phyloP scores from a whole-genome alignment of 495 filamentous ascomycete genomes.

The Cercophora newfieldiana region DNA sequence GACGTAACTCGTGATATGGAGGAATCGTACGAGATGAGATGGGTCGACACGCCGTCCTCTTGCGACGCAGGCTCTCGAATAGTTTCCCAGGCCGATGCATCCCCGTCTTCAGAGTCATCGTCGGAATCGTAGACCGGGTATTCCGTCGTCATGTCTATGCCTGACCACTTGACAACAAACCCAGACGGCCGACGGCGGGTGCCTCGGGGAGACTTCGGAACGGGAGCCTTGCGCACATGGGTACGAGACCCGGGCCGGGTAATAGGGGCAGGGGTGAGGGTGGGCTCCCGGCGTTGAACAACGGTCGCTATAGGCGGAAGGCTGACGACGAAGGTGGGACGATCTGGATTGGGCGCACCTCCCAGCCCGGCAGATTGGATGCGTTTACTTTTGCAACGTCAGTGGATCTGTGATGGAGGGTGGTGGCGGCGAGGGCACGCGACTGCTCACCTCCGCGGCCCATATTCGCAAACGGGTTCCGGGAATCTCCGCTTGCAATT shows the following conservation, averaged over 20 bases:
- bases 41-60: not conserved
- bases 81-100: conserved; percentile 15
- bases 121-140: conserved; percentile 13
- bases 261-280: not conserved
- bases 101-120: not conserved
- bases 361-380: not conserved
- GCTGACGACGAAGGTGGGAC: conserved; percentile 9
- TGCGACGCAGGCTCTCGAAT: conserved; percentile 1
- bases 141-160: conserved; percentile 10
- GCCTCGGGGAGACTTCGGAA: conserved; percentile 2
- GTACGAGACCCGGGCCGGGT: not conserved
- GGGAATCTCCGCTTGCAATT: conserved; percentile 22
- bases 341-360: conserved; percentile 7
- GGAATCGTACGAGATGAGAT: not conserved
- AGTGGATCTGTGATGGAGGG: not conserved
- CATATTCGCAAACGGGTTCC: conserved; percentile 19
- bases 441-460: conserved; percentile 15
- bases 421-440: not conserved
- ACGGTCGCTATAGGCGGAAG: conserved; percentile 7
- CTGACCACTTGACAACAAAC: conserved; percentile 13
- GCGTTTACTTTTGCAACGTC: not conserved
- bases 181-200: not conserved
- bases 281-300: not conserved
- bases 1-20: not conserved
- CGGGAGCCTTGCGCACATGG: conserved; percentile 9